Base-by-base conservation (phyloP, 345 rosid genomes). In the Atalantia buxifolia region DNA sequence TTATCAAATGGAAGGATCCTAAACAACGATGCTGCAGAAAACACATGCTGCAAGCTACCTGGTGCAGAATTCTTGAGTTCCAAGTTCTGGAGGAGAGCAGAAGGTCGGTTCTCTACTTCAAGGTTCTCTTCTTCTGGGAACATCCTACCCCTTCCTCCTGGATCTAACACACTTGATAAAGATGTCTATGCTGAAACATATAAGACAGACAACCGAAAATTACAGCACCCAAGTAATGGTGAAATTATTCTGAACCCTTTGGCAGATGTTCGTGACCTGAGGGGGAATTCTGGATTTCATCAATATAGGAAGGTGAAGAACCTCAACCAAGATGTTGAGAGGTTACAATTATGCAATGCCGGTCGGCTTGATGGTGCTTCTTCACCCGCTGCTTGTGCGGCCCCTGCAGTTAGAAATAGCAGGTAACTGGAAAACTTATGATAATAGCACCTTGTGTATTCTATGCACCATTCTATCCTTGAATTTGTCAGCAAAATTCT, bases 1-100 rank as follows among this genome's bases (percentile, higher is more conserved):
- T 56, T 88, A 71, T 87, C 96, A 18, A 89, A 81, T 35, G 95
- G 97, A 76, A 92, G 94, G 84, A 79, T 85, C 72, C 87, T 87
- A 28, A 85, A 76, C 69, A 76, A 69, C 50, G 82, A 88, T 31
- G 75, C 80, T 45, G 80, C 79, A 61, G 95, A 91, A 74, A 87
- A 90, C 78, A 85, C 90, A 28, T 94, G 99, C 77, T 93, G 97
- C 79, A 92, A 87, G 83, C 89, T 93, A 75, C 97, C 99, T 33
- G 97, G 98, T 66, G 59, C 98, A 13, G 95, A 91, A 40, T 92
- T 91, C 60, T 86, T 91, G 91, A 90, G 94, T 85, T 88, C 97
- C 10, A 96, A 94, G 81, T 88, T 94, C 75, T 92, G 99, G 98
- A 91, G 91, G 78, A 92, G 87, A 86, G 76, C 87, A 19, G 98